Conservation (phyloP, 2,329 filamentous ascomycete genomes). For the Parascedosporium putredinis region DNA sequence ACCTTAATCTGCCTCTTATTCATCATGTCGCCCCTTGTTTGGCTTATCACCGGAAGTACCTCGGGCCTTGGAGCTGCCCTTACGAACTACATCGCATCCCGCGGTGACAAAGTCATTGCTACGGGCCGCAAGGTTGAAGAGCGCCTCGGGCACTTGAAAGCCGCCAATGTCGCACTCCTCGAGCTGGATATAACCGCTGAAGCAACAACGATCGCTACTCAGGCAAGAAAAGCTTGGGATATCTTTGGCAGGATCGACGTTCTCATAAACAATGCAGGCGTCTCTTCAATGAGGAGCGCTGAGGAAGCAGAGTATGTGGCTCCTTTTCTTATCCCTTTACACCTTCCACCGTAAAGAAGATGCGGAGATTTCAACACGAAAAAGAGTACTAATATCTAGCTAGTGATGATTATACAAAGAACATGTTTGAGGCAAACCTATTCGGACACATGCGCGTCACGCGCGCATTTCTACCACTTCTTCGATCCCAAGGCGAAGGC, state of each 20-base stretch:
- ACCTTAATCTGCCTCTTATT: no score
- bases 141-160: slow-evolving; percentile 15
- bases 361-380: no score
- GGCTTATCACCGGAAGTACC: slow-evolving; percentile 21
- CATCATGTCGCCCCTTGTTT: slow-evolving; percentile 20
- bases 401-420: slow-evolving; percentile 15
- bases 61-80: not conserved
- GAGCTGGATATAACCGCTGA: slow-evolving; percentile 21
- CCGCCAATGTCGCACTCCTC: slow-evolving; percentile 17
- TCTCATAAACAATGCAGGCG: slow-evolving; percentile 24
- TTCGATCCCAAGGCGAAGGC: slow-evolving; percentile 16
- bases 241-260: slow-evolving; percentile 23
- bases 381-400: no score
- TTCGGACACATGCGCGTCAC: slow-evolving; percentile 19
- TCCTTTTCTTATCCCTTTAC: no score
- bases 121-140: slow-evolving; percentile 3
- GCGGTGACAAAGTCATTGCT: slow-evolving; percentile 7
- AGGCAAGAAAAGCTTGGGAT: not conserved
- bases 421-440: slow-evolving; percentile 20
- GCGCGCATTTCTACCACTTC: slow-evolving; percentile 18
- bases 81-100: not conserved
- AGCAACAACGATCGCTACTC: not conserved
- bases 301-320: slow-evolving; percentile 25
- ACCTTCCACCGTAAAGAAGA: no score
- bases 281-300: slow-evolving; percentile 16